Evolutionary conservation across 352 stramenopile genomes (phyloP), one percentile per base, ranked within the genome.

Genomic region (Phytophthora cryptogea): DNA sequence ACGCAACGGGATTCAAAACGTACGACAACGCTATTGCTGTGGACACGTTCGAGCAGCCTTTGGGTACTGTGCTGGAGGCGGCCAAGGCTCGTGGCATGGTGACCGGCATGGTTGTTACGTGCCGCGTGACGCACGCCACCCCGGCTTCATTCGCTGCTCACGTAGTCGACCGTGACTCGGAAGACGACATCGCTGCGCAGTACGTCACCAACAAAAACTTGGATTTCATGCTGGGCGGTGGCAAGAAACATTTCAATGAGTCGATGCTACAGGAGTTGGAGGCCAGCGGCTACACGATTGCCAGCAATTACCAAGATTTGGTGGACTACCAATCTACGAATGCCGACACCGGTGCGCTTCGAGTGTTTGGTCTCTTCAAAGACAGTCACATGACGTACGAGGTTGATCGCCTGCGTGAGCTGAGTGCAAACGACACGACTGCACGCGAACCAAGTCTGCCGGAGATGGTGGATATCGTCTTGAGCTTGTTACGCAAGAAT

Each of bases 351-450:
- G 75, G 80, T 20, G 74, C 74, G 26, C 69, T 90, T 51, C 75
- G 75, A 11, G 36, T 88, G 1, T 83, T 88, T 27, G 80, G 80
- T 39, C 70, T 87, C 10, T 88, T 88, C 64, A 54, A 85, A 30
- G 76, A 76, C 26, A 64, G 66, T 50, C 78, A 90, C 76, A 88
- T 90, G 77, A 74, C 68, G 33, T 88, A 87, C 69, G 80, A 90
- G 39, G 71, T 90, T 1, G 80, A 90, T 48, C 80, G 78, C 5
- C 37, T 70, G 0, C 78, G 80, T 45, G 63, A 80, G 14, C 33
- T 78, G 45, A 56, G 50, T 9, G 53, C 14, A 1, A 67, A 81
- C 48, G 59, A 75, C 31, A 63, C 70, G 11, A 80, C 70, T 33
- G 66, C 59, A 3, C 76, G 79, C 46, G 70, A 88, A 60, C 80